A percentile compares a stretch with the other conserved stretches of the same genome.
Evolutionary conservation across 2,329 filamentous ascomycete species (phyloP).

Genomic region (Aspergillus calidoustus): DNA sequence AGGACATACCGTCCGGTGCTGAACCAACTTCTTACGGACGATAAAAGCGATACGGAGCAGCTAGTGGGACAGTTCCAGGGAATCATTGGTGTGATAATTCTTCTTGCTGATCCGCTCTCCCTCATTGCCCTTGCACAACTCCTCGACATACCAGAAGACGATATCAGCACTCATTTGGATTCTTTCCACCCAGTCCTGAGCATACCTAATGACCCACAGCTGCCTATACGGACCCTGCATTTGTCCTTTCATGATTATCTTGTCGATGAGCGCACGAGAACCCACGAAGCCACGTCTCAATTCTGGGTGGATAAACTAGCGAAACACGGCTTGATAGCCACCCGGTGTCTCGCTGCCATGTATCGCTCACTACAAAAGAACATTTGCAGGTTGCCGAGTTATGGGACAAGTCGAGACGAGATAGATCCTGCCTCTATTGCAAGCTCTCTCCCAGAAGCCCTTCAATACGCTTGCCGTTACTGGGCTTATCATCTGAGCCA

Average conservation of each 20-base stretch:
- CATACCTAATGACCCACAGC: conserved; percentile 17
- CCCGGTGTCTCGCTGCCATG: background rate
- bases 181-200: conserved; percentile 27
- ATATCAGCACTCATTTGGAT: conserved; percentile 20
- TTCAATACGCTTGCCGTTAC: conserved; percentile 3
- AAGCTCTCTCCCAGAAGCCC: background rate
- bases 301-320: background rate
- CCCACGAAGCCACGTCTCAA: background rate
- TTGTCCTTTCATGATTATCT: conserved; percentile 39
- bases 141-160: conserved; percentile 10
- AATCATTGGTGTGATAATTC: conserved; percentile 30
- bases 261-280: conserved; percentile 30
- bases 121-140: conserved; percentile 21
- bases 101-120: conserved; percentile 29
- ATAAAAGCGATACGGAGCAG: conserved; percentile 1
- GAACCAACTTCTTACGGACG: conserved; percentile 7
- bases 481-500: conserved; percentile 2
- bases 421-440: background rate
- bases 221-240: conserved; percentile 27
- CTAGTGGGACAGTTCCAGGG: conserved; percentile 18
- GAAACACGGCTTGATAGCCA: background rate
- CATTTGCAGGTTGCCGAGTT: conserved; percentile 2
- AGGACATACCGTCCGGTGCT: conserved; percentile 11
- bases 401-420: background rate
- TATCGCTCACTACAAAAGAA: background rate